phyloP scores from a whole-genome alignment of 1,284 basidiomycete species.

The Puccinia coronata region DNA sequence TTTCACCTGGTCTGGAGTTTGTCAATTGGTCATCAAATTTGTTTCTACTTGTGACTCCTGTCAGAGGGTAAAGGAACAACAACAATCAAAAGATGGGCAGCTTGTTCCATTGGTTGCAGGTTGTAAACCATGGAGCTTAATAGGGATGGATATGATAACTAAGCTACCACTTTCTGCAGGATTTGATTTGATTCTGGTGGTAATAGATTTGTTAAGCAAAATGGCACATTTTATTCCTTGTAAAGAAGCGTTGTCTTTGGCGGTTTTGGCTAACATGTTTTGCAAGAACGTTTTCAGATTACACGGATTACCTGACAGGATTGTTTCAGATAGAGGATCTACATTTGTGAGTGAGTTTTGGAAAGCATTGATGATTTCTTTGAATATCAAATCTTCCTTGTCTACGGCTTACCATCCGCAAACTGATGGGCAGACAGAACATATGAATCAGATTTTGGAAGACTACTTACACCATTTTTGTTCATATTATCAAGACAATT shows the following conservation, averaged over 20 bases:
- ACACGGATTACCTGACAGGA: slow-evolving; percentile 28
- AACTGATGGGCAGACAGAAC: slow-evolving; percentile 12
- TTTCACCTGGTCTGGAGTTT: slow-evolving; percentile 21
- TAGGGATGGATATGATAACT: slow-evolving; percentile 26
- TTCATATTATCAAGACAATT: slow-evolving; percentile 10
- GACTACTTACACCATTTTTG: not conserved
- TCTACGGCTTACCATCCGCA: slow-evolving; percentile 41
- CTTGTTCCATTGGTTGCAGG: not conserved
- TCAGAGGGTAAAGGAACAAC: not conserved
- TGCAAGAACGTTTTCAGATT: not conserved
- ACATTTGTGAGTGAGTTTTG: slow-evolving; percentile 12
- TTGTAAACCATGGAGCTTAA: not conserved
- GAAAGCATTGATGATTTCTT: not conserved
- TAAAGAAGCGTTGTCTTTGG: not conserved
- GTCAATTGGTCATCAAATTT: not conserved
- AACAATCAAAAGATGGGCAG: not conserved
- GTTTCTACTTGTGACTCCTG: slow-evolving; percentile 2
- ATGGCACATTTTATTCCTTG: slow-evolving; percentile 32
- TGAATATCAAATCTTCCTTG: not conserved
- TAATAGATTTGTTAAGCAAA: slow-evolving; percentile 21
- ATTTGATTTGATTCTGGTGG: not conserved
- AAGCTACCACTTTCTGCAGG: not conserved
- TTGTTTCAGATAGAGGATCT: slow-evolving; percentile 17
- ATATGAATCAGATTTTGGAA: not conserved
- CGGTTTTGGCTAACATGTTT: not conserved